A percentile compares a stretch with the other conserved stretches of the same genome.
These are phyloP conservation scores for Trichosporon asahii DNA, from an alignment of 1,284 basidiomycete genomes.

Conservation along the genomic window DNA sequence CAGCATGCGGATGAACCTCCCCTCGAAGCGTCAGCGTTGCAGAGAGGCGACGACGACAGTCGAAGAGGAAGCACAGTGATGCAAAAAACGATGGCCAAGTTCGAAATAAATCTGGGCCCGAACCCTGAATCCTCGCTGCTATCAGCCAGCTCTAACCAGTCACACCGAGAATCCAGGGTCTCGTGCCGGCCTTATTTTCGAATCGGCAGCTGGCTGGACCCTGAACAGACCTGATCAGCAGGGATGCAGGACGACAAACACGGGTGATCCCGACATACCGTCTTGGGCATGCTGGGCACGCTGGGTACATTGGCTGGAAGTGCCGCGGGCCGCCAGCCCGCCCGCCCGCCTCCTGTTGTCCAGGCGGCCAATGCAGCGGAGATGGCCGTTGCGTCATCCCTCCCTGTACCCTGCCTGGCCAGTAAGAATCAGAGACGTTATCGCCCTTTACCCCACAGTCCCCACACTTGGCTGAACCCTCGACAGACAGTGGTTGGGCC, in stretches of 20 bases:
- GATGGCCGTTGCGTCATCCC: not conserved
- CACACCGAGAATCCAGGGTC: not conserved
- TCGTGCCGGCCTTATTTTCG: not conserved
- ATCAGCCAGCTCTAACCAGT: not conserved
- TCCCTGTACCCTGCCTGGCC: too few relatives aligned
- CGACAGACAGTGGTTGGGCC: not conserved
- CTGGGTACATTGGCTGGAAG: too few relatives aligned
- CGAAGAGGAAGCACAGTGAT: not conserved
- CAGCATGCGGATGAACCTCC: not conserved
- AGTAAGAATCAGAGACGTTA: not conserved
- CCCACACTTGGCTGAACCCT: too few relatives aligned
- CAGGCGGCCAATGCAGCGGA: too few relatives aligned
- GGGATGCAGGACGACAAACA: not conserved
- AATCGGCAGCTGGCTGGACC: not conserved
- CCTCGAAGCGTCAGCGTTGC: too few relatives aligned
- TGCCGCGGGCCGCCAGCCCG: too few relatives aligned
- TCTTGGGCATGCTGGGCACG: not conserved
- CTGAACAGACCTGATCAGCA: not conserved
- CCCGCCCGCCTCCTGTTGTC: too few relatives aligned
- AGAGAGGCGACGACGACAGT: not conserved
- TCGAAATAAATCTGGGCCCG: not conserved
- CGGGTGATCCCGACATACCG: not conserved
- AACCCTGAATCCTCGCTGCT: not conserved
- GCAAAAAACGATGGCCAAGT: not conserved
- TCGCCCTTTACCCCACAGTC: not conserved